Evolutionary conservation across 1,284 basidiomycete genomes (phyloP), one percentile per base, ranked within the genome.

Genomic region (Sporisorium graminicola): DNA sequence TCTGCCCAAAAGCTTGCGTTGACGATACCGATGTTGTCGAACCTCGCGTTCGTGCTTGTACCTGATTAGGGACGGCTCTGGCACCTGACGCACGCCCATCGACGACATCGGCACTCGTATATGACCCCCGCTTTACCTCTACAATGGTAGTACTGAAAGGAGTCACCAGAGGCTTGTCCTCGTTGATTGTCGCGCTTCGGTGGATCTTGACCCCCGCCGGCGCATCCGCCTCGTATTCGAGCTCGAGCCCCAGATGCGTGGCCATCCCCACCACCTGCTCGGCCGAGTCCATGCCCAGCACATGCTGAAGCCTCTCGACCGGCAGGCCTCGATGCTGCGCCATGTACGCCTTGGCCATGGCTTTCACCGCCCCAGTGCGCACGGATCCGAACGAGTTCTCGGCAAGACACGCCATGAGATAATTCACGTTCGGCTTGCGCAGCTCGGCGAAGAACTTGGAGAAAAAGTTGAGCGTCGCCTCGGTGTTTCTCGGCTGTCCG

Each of bases 71-170:
- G n/a, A n/a, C n/a, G n/a, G n/a, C n/a, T 20, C 59, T 63, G 16
- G 64, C 75, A 14, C 69, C 65, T 5, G 75, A 74, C 31, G 74
- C 75, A 12, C 61, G 65, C 1, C 93, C 94, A 79, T 96, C 93
- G 65, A 96, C 93, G 63, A 96, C 89, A 61, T 94, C 90, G 1
- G 89, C 88, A 58, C 91, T 89, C 6, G 88, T 87, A 40, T 91
- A 86, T 5, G 88, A 87, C 0, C 89, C 90, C 35, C 91, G 88
- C 78, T 95, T 92, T 18, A 86, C 87, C 71, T 94, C 93, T 66
- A 95, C 87, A 89, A 93, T 92, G 26, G 88, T 92, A 2, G 54
- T 35, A 44, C 77, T 80, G 65, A 83, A 84, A 65, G 90, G 88
- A 0, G 77, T 60, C 1, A 74, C 76, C 6, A 83, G 78, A 13